Base-by-base conservation (phyloP, 2,329 filamentous ascomycete genomes). In the Penicillium fuscoglaucum region DNA sequence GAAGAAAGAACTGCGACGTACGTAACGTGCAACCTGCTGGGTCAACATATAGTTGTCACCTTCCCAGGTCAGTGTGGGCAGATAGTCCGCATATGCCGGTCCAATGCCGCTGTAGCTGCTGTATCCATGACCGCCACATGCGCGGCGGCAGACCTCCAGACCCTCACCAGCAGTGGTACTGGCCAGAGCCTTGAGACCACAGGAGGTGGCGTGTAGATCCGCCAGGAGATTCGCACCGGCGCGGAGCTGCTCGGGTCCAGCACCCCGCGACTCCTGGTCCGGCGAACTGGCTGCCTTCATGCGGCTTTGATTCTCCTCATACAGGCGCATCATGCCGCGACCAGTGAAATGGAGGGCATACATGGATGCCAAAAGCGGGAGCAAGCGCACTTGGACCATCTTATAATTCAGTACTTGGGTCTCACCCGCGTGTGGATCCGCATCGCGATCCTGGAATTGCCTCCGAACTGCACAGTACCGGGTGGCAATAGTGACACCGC, bases 41-140 rank as follows among this genome's bases (percentile, higher is more conserved):
- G 88, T 90, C 59, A 92, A 79, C 89, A 92, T 91, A 78, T 90
- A 91, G 79, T 90, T 91, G 77, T 91, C 89, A 45, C 89, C 89
- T 72, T 91, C 89, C 86, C 87, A 90, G 10, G 88, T 90, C 15
- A 80, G 74, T 0, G 84, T 89, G 17, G 90, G 88, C 1, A 91
- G 80, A 70, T 91, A 91, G 72, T 92, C 89, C 29, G 88, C 82
- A 67, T 91, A 92, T 83, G 85, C 90, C 19, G 83, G 78, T 1
- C 88, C 89, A 65, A 93, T 90, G n/a, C 90, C 90, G 55, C 85
- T 86, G 77, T 91, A 90, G 68, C 82, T 85, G 55, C 83, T 87
- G 79, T 91, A 92, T 47, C 89, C 89, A 71, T 92, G 90, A 6
- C 90, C 89, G 72, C 89, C 89, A 63, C 88, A 91, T 28, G 89